Conservation (phyloP, 164 flowering plant genomes). For the Paratinospora sagittata region DNA sequence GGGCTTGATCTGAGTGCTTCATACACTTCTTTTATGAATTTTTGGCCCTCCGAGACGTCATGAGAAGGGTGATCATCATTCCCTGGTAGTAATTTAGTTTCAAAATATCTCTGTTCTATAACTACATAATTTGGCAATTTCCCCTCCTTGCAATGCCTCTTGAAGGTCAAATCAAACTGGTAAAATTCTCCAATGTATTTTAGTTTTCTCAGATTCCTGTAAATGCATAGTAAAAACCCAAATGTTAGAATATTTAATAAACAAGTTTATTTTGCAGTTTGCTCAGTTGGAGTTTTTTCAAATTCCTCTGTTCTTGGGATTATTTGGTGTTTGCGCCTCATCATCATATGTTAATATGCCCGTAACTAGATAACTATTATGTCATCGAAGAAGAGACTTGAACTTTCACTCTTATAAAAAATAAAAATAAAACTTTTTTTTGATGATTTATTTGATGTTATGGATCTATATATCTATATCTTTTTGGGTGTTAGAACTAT, state of each 20-base stretch:
- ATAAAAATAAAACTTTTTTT: too few species aligned
- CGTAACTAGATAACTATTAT: too few species aligned
- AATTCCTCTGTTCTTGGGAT: too few species aligned
- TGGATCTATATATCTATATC: too few species aligned
- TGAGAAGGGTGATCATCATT: slow-evolving; percentile 38
- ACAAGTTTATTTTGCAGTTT: too few species aligned
- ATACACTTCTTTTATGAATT: slow-evolving; percentile 31
- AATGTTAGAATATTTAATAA: background rate
- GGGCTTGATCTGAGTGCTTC: slow-evolving; percentile 33
- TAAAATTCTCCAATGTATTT: slow-evolving; percentile 27
- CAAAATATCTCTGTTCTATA: slow-evolving; percentile 30
- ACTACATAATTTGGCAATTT: slow-evolving; percentile 33
- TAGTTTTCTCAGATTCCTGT: slow-evolving; percentile 29
- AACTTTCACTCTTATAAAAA: too few species aligned
- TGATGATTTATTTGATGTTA: too few species aligned
- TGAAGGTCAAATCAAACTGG: slow-evolving; percentile 26
- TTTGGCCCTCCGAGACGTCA: slow-evolving; percentile 30
- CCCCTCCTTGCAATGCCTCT: slow-evolving; percentile 29
- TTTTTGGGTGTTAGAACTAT: too few species aligned
- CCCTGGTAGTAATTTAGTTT: slow-evolving; percentile 21
- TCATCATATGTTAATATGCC: too few species aligned
- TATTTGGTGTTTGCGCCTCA: too few species aligned
- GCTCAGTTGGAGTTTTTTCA: too few species aligned
- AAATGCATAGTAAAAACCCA: background rate
- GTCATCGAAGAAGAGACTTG: too few species aligned